These are phyloP conservation scores for Solanum peruvianum DNA, from an alignment of 257 asterid species.

Conservation along the genomic window DNA sequence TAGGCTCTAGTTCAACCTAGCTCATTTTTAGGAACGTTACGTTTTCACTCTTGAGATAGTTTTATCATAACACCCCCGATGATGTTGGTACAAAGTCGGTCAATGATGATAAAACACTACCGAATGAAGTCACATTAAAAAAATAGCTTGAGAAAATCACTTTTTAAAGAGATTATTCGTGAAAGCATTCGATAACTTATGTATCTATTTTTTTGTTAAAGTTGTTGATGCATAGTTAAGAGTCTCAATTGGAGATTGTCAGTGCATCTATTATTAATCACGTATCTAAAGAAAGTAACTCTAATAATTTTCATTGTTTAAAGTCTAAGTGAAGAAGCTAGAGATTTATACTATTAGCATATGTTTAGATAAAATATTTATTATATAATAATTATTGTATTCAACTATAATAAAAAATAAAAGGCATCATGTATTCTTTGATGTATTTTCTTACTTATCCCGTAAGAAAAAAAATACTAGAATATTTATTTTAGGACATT, in stretches of 20 bases:
- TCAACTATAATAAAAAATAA: too few species aligned
- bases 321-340: neutral
- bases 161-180: too few species aligned
- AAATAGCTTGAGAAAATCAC: neutral
- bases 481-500: too few species aligned
- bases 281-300: neutral
- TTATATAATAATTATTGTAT: too few species aligned
- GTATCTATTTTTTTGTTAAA: neutral
- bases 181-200: neutral
- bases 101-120: neutral
- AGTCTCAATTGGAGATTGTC: neutral
- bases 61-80: too few species aligned
- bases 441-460: neutral
- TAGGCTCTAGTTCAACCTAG: too few species aligned
- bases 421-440: neutral
- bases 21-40: too few species aligned
- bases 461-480: neutral
- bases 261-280: neutral
- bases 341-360: neutral
- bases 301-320: neutral
- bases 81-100: neutral
- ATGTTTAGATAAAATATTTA: too few species aligned
- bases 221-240: neutral
- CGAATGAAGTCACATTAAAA: too few species aligned
- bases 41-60: too few species aligned